These are phyloP conservation scores for Rhinocladiella similis DNA, from an alignment of 2,329 filamentous ascomycete species.

Conservation along the genomic window DNA sequence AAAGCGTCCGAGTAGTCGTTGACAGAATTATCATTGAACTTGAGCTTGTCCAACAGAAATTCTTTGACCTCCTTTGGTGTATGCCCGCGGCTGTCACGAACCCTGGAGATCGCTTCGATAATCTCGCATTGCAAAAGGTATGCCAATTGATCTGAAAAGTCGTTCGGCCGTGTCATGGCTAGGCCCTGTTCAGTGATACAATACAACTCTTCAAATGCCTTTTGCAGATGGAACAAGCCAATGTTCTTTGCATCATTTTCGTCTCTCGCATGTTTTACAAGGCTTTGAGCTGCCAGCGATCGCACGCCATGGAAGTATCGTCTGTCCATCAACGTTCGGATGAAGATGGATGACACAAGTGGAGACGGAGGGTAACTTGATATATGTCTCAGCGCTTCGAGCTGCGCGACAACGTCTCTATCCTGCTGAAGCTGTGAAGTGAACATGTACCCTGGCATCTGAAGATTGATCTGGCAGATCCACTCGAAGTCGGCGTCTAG, in stretches of 20 bases:
- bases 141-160: constrained; percentile 82
- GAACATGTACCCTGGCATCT: constrained; percentile 95
- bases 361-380: constrained; percentile 67
- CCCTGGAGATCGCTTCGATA: constrained; percentile 73
- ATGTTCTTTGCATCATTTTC: constrained; percentile 65
- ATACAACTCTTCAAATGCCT: constrained; percentile 83
- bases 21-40: constrained; percentile 90
- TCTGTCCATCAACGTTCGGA: constrained; percentile 84
- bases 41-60: constrained; percentile 85
- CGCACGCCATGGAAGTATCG: constrained; percentile 95
- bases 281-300: constrained; percentile 74
- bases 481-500: constrained; percentile 98
- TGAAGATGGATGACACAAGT: constrained; percentile 83
- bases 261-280: constrained; percentile 74
- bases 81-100: constrained; percentile 72
- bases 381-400: constrained; percentile 74
- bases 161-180: constrained; percentile 80
- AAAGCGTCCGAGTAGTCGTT: constrained; percentile 87
- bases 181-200: constrained; percentile 68
- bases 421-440: constrained; percentile 96
- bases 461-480: constrained; percentile 77
- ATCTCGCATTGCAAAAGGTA: constrained; percentile 86
- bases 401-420: constrained; percentile 87
- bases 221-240: constrained; percentile 80
- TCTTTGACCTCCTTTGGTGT: constrained; percentile 77